Conservation (phyloP, 2,329 filamentous ascomycete species). For the Aspergillus awamori region DNA sequence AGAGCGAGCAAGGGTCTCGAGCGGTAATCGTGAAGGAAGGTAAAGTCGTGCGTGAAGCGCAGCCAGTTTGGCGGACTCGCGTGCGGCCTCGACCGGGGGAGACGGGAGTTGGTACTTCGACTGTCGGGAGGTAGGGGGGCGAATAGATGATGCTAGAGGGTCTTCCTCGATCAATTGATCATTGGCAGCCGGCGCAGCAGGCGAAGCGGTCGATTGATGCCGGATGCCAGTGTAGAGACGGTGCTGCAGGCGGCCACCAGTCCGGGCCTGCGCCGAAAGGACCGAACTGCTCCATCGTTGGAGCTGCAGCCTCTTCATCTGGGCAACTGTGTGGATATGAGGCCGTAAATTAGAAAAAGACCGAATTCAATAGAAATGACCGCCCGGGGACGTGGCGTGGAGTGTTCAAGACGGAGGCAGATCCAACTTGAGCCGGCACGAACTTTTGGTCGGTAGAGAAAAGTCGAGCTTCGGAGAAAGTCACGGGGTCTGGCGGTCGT, state of each 20-base stretch:
- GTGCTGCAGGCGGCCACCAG: slow-evolving; percentile 42
- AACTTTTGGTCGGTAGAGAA: slow-evolving; percentile 34
- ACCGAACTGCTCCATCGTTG: slow-evolving; percentile 56
- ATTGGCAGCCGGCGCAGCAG: slow-evolving; percentile 30
- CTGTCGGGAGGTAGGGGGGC: slow-evolving; percentile 30
- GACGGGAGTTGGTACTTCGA: slow-evolving; percentile 63
- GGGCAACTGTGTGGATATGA: slow-evolving; percentile 28
- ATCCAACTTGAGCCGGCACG: slow-evolving; percentile 17
- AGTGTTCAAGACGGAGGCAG: slow-evolving; percentile 11
- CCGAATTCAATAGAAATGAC: neutral
- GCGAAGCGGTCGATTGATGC: slow-evolving; percentile 46
- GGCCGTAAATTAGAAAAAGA: neutral
- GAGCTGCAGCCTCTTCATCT: slow-evolving; percentile 56
- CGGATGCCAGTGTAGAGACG: slow-evolving; percentile 40
- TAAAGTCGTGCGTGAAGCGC: slow-evolving; percentile 88
- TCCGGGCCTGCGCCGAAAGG: slow-evolving; percentile 51
- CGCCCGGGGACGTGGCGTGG: slow-evolving; percentile 18
- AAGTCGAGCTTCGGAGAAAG: slow-evolving; percentile 43
- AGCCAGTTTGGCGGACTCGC: slow-evolving; percentile 81
- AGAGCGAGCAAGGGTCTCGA: slow-evolving; percentile 82
- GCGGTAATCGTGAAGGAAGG: slow-evolving; percentile 77
- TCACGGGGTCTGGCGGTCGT: slow-evolving; percentile 42
- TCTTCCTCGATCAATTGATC: slow-evolving; percentile 33
- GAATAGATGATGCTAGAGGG: slow-evolving; percentile 28
- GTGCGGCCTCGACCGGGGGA: slow-evolving; percentile 68